A percentile compares a stretch with the other conserved stretches of the same genome.
phyloP scores from a whole-genome alignment of 345 rosid species.

The Pseudoturritis turrita region DNA sequence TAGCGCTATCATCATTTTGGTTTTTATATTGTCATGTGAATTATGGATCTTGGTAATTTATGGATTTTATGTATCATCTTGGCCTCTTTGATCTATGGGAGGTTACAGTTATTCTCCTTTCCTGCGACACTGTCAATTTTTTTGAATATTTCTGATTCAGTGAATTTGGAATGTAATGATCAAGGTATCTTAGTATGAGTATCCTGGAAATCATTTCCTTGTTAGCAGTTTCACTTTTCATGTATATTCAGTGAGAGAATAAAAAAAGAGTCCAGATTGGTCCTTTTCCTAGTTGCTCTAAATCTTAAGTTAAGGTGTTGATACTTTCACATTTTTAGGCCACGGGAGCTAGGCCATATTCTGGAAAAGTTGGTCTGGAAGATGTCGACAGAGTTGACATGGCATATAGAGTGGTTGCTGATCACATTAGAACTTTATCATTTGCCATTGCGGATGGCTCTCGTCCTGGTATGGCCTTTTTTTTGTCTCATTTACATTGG shows the following conservation, averaged over 20 bases:
- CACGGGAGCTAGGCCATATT: slow-evolving; percentile 81
- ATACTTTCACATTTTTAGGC: slow-evolving; percentile 40
- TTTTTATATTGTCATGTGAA: neutral
- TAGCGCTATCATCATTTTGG: neutral
- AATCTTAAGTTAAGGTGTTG: slow-evolving; percentile 1
- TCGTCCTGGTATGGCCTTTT: slow-evolving; percentile 66
- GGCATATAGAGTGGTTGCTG: slow-evolving; percentile 98
- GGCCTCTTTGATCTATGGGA: neutral
- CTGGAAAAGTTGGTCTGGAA: slow-evolving; percentile 88
- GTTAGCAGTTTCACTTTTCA: neutral
- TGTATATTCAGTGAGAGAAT: neutral
- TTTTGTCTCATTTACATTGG: neutral
- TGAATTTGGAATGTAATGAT: neutral
- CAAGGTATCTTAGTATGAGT: neutral
- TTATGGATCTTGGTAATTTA: slow-evolving; percentile 8
- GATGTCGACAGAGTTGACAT: slow-evolving; percentile 80
- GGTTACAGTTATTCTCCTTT: neutral
- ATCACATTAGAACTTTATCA: slow-evolving; percentile 89
- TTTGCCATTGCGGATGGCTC: slow-evolving; percentile 99
- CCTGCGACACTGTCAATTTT: neutral
- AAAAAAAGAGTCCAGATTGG: neutral
- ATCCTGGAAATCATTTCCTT: neutral
- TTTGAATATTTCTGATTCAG: neutral
- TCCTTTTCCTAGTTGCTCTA: neutral
- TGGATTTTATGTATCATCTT: neutral